These are phyloP conservation scores for Trichomonas gallinae DNA, from an alignment of 208 protist species.

Conservation along the genomic window DNA sequence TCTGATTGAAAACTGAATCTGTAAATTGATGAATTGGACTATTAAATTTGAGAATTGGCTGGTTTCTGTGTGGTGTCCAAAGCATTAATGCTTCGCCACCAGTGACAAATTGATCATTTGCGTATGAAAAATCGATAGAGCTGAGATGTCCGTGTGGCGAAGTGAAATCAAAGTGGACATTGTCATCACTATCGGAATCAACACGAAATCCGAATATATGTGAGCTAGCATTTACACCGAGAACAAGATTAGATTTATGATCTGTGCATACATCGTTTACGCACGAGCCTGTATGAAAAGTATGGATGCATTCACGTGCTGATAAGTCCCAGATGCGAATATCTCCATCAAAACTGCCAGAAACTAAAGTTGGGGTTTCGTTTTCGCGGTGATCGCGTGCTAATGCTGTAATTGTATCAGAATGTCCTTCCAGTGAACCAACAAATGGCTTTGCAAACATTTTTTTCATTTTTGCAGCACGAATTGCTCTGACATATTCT, in stretches of 20 bases:
- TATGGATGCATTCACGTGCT: not conserved
- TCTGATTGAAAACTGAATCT: not conserved
- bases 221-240: not conserved
- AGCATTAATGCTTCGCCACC: not conserved
- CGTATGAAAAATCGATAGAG: not conserved
- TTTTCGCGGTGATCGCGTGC: not conserved
- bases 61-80: not conserved
- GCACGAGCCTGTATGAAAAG: not conserved
- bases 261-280: not conserved
- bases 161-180: not conserved
- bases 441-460: constrained; percentile 12
- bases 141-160: not conserved
- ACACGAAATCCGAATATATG: not conserved
- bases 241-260: not conserved
- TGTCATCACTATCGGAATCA: not conserved
- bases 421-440: not conserved
- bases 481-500: not conserved
- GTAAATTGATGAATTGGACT: not conserved
- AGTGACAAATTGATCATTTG: not conserved
- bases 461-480: constrained; percentile 1
- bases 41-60: not conserved
- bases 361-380: not conserved
- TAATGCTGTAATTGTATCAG: not conserved
- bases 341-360: not conserved
- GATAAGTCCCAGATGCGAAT: not conserved